Evolutionary conservation across 345 rosid genomes (phyloP), one percentile per base, ranked within the genome.

Genomic region (Heritiera littoralis): DNA sequence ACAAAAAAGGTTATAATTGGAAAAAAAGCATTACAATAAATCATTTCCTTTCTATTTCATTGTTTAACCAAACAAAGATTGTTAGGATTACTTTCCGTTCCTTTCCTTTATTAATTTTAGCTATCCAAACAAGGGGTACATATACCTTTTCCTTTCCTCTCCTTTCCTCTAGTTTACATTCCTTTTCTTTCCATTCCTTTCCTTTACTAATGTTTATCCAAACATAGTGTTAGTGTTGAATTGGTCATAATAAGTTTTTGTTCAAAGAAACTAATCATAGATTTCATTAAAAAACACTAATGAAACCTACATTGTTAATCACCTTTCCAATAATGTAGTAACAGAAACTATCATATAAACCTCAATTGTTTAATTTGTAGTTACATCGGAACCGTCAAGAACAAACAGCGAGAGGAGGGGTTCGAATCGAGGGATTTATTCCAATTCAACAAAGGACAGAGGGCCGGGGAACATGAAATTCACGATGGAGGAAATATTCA

Each of bases 401-500:
- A 30, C 48, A 13, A 54, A 79, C 23, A 86, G 85, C 7, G 87
- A 83, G 58, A 86, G 88, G 48, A 78, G 86, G 41, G 69, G 89
- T 81, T 90, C 90, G 2, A 74, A 32, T 59, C 83, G 67, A 7
- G 88, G 90, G 66, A 72, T 82, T 0, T 86, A 82, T 81, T 78
- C 66, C 4, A 81, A 79, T 81, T 80, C 90, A 4, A 71, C 69
- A 7, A 85, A 63, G 28, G 80, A 66, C 15, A 83, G 73, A 75
- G 92, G 81, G 78, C 80, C 86, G 9, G 95, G 90, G 75, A 86
- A 76, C 68, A 61, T 56, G 55, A 84, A 75, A 80, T 91, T 93
- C 82, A 92, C 89, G 7, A 83, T 92, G 78, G 88, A 88, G 32
- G 92, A 92, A 66, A 90, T 95, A 81, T 79, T 55, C 79, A 85